A percentile compares a stretch with the other conserved stretches of the same genome.
These are phyloP conservation scores for Brassica cretica DNA, from an alignment of 345 rosid species.

Conservation along the genomic window DNA sequence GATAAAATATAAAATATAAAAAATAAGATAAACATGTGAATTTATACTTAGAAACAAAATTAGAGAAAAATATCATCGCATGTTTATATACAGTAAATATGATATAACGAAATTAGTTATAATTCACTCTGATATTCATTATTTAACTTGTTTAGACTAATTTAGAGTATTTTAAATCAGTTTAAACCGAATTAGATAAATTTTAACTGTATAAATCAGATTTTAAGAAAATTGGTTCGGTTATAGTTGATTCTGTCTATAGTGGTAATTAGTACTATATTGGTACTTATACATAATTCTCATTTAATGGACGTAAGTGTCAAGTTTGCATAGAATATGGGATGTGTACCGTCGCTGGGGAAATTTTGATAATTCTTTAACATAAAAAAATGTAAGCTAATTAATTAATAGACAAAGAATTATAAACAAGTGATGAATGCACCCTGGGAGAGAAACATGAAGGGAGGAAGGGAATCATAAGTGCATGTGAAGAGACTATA, in stretches of 20 bases:
- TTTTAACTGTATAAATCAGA: not conserved
- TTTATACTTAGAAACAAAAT: not conserved
- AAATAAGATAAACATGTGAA: not conserved
- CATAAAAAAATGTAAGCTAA: not conserved
- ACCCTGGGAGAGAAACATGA: constrained; percentile 29
- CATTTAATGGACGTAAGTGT: not conserved
- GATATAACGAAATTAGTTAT: not conserved
- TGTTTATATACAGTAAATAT: not conserved
- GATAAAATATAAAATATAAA: not conserved
- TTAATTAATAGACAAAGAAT: not conserved
- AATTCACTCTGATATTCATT: not conserved
- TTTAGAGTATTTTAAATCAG: not conserved
- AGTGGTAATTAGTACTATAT: not conserved
- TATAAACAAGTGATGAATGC: constrained; percentile 6
- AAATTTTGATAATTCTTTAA: not conserved
- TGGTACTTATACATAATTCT: not conserved
- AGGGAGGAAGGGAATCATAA: constrained; percentile 35
- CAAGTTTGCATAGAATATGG: not conserved
- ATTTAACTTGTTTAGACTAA: not conserved
- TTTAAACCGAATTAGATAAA: not conserved
- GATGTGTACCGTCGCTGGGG: not conserved
- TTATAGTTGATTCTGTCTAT: not conserved
- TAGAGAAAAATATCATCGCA: not conserved
- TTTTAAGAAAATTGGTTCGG: not conserved
- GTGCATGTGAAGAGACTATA: constrained; percentile 25